Conservation (phyloP, 2,329 filamentous ascomycete species). For the Calonectria crousiana region DNA sequence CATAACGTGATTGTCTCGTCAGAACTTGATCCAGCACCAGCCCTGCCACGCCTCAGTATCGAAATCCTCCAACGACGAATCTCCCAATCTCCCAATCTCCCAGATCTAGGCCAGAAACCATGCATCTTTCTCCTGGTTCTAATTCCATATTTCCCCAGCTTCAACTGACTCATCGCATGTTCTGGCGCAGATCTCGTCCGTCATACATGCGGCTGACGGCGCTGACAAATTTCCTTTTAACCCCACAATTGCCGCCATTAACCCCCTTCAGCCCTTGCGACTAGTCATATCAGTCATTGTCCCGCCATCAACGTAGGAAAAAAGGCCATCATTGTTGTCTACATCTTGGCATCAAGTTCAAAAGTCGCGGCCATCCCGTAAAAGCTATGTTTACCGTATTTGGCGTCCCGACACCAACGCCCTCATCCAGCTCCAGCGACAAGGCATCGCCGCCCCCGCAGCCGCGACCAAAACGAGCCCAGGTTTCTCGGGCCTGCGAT, state of each 20-base stretch:
- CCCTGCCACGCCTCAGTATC: background rate
- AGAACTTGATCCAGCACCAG: too few relatives aligned
- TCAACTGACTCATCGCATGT: background rate
- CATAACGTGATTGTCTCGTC: background rate
- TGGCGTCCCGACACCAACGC: conserved; percentile 30
- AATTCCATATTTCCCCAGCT: background rate
- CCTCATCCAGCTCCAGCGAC: conserved; percentile 29
- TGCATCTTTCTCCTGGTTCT: background rate
- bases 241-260: background rate
- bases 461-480: conserved; percentile 44
- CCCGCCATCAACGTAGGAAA: background rate
- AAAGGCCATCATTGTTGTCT: too few relatives aligned
- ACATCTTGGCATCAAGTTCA: background rate
- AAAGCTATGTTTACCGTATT: conserved; percentile 41
- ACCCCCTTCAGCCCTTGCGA: background rate
- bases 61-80: background rate
- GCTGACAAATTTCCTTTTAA: background rate
- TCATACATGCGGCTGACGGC: background rate
- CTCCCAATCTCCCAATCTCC: too few relatives aligned
- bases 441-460: conserved; percentile 35
- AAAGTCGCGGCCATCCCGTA: background rate
- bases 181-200: background rate
- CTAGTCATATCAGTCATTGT: background rate
- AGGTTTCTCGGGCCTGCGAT: conserved; percentile 47
- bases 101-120: background rate